A percentile compares a stretch with the other conserved stretches of the same genome.
These are phyloP conservation scores for Trypanosoma grayi DNA, from an alignment of 208 protist species.

Conservation along the genomic window DNA sequence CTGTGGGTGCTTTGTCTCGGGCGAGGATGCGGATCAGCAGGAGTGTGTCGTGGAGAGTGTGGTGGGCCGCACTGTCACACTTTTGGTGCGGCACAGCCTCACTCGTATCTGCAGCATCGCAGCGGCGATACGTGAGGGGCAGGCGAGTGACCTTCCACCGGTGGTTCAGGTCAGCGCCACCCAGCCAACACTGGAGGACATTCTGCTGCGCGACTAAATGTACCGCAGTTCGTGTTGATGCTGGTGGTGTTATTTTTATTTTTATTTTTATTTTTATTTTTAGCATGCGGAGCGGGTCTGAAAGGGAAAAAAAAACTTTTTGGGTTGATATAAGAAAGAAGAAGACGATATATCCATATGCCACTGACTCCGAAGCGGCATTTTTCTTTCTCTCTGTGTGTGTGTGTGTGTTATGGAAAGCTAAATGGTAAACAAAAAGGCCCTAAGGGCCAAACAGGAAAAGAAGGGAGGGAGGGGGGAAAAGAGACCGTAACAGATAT, in stretches of 20 bases:
- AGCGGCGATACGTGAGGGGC: slow-evolving; percentile 42
- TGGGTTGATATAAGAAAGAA: too few species aligned
- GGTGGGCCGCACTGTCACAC: slow-evolving; percentile 40
- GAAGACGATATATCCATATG: too few species aligned
- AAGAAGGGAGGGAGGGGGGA: too few species aligned
- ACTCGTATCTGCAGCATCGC: slow-evolving; percentile 36
- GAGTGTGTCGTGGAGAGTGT: slow-evolving; percentile 45
- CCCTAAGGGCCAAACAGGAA: too few species aligned
- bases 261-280: slow-evolving; percentile 5
- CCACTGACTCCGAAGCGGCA: too few species aligned
- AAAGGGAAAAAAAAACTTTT: background rate
- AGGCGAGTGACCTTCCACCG: slow-evolving; percentile 35
- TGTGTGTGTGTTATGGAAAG: too few species aligned
- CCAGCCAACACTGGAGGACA: slow-evolving; percentile 70
- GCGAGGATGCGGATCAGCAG: background rate
- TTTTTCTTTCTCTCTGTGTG: too few species aligned
- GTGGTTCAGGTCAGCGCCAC: slow-evolving; percentile 58
- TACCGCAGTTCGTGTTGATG: background rate
- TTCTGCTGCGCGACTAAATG: slow-evolving; percentile 30
- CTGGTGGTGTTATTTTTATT: background rate
- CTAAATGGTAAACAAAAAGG: too few species aligned
- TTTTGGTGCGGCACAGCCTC: slow-evolving; percentile 41
- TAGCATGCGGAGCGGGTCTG: background rate
- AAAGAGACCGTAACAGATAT: too few species aligned
- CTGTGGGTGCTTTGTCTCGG: slow-evolving; percentile 8